These are phyloP conservation scores for Aspergillus ostianus DNA, from an alignment of 495 filamentous ascomycete species.

Conservation along the genomic window DNA sequence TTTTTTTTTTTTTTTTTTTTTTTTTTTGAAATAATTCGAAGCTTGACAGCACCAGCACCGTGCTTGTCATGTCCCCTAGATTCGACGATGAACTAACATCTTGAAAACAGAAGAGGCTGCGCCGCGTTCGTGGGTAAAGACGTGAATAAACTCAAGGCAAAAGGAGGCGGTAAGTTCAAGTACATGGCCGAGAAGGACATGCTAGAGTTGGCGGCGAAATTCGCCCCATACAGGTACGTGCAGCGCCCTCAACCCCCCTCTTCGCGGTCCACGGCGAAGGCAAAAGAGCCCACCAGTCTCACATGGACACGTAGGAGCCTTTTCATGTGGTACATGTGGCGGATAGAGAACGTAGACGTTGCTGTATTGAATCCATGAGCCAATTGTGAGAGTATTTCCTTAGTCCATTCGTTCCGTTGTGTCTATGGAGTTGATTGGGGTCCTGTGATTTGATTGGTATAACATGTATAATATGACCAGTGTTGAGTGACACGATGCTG, in stretches of 20 bases:
- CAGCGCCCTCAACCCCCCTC: slow-evolving; percentile 2
- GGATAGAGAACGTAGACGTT: slow-evolving; percentile 72
- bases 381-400: not conserved
- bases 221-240: slow-evolving; percentile 76
- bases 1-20: no score
- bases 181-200: slow-evolving; percentile 95
- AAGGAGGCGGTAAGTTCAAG: slow-evolving; percentile 89
- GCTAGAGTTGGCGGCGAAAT: slow-evolving; percentile 75
- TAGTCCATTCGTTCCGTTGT: not conserved
- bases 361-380: slow-evolving; percentile 51
- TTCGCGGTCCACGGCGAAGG: slow-evolving; percentile 4
- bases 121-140: slow-evolving; percentile 83
- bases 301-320: slow-evolving; percentile 50
- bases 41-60: not conserved
- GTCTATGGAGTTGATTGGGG: not conserved
- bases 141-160: slow-evolving; percentile 76
- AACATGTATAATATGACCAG: not conserved
- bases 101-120: slow-evolving; percentile 65
- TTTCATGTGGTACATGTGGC: slow-evolving; percentile 95
- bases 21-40: not conserved
- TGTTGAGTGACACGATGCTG: not conserved
- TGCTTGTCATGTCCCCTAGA: not conserved
- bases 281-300: slow-evolving; percentile 3
- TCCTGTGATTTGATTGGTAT: not conserved
- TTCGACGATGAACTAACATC: not conserved